Evolutionary conservation across 805 yeast genomes (phyloP).

Genomic region (Metschnikowia cerradonensis): DNA sequence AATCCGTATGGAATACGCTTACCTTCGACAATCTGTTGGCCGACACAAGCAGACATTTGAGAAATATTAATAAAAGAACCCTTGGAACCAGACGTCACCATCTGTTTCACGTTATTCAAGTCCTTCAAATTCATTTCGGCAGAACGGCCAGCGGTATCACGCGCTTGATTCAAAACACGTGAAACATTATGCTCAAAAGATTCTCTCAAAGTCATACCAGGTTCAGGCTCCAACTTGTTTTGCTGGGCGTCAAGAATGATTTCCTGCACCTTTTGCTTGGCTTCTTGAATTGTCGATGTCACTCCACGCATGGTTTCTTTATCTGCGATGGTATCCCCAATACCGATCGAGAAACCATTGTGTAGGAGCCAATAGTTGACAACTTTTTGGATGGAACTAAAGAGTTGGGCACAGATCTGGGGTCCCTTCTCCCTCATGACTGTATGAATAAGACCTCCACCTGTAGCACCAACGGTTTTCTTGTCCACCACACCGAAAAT

Average conservation of each 20-base stretch:
- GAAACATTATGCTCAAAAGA: constrained; percentile 97
- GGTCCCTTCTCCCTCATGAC: constrained; percentile 98
- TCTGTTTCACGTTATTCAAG: constrained; percentile 93
- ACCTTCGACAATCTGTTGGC: constrained; percentile 99
- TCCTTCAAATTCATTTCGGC: constrained; percentile 96
- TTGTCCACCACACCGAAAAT: constrained; percentile 98
- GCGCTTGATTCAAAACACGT: constrained; percentile 91
- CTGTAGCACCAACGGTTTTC: constrained; percentile 97
- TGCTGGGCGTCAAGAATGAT: constrained; percentile 90
- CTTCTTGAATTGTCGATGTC: constrained; percentile 88
- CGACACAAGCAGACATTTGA: constrained; percentile 99
- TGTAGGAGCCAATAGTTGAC: constrained; percentile 96
- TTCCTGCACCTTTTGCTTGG: constrained; percentile 91
- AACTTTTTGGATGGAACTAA: constrained; percentile 90
- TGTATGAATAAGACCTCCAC: constrained; percentile 96
- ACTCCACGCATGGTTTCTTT: constrained; percentile 91
- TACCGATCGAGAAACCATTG: constrained; percentile 97
- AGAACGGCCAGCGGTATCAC: constrained; percentile 98
- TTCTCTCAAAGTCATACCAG: constrained; percentile 99
- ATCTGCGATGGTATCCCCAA: constrained; percentile 99
- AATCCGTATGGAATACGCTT: constrained; percentile 98
- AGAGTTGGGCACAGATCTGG: constrained; percentile 78
- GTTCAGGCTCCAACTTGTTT: constrained; percentile 86
- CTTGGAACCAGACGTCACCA: constrained; percentile 98
- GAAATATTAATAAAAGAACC: constrained; percentile 99